Conservation (phyloP, 2,329 filamentous ascomycete species). For the Ophiostoma pallidulum region DNA sequence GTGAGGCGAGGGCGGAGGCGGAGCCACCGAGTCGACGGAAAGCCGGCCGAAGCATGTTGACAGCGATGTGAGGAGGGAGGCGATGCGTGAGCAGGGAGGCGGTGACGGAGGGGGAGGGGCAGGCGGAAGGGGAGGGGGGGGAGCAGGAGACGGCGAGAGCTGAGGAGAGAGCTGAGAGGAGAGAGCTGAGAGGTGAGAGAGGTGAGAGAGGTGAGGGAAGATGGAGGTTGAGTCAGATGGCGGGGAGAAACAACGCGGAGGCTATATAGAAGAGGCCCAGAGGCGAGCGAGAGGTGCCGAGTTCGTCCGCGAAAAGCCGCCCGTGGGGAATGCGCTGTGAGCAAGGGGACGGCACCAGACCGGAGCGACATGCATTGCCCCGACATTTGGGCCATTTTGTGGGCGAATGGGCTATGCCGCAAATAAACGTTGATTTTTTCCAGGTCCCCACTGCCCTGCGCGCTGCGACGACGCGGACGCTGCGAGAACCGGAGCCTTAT, state of each 20-base stretch:
- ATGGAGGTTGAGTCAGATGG: neutral
- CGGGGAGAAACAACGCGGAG: slow-evolving; percentile 4
- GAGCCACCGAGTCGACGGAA: slow-evolving; percentile 31
- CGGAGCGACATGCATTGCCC: slow-evolving; percentile 5
- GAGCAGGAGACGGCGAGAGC: too few relatives aligned
- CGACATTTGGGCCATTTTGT: slow-evolving; percentile 5
- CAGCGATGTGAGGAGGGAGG: neutral
- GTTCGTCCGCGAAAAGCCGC: slow-evolving; percentile 3
- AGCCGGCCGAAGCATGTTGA: slow-evolving; percentile 37
- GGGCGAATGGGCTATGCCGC: neutral
- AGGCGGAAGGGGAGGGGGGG: neutral
- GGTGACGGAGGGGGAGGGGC: neutral
- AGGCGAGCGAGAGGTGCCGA: neutral
- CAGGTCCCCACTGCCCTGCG: neutral
- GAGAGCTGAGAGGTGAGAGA: too few relatives aligned
- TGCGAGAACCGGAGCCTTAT: slow-evolving; percentile 21
- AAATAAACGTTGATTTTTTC: slow-evolving; percentile 4
- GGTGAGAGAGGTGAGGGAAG: slow-evolving; percentile 9
- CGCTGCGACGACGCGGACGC: too few relatives aligned
- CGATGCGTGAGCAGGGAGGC: neutral
- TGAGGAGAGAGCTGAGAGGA: too few relatives aligned
- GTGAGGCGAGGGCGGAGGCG: slow-evolving; percentile 18
- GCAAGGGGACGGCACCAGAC: neutral
- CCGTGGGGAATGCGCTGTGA: slow-evolving; percentile 1
- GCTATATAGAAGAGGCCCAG: neutral